Base-by-base conservation (phyloP, 306 rosid species). In the Herpetospermum pedunculosum region DNA sequence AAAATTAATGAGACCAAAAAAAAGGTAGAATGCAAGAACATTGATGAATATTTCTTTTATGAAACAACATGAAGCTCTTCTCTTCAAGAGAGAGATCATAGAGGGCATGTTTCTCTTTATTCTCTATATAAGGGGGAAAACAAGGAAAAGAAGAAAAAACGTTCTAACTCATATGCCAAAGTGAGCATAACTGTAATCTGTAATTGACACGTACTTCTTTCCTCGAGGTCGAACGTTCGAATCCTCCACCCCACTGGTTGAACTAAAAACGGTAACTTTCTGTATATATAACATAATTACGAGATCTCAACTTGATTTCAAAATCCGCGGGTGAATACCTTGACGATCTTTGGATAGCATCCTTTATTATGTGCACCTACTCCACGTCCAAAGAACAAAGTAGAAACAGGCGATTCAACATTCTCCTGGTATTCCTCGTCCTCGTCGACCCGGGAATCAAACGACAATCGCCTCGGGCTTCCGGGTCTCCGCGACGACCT, bases 301-400 rank as follows among this genome's bases (percentile, higher is more conserved):
- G 5, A 41, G 32, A 41, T 16, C 25, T 15, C 10, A n/a, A n/a
- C n/a, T n/a, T n/a, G n/a, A n/a, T n/a, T n/a, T n/a, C n/a, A n/a
- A n/a, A n/a, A n/a, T n/a, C n/a, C n/a, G n/a, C n/a, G n/a, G n/a
- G n/a, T n/a, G 52, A 88, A 46, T 46, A 80, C 80, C 88, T 83
- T 89, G 79, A 80, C 74, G 65, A 89, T 77, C 62, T 81, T 78
- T 5, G 91, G 81, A 55, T 68, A 88, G 23, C 80, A 75, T 69
- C 88, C 85, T 0, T 41, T 9, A 34, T 34, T 74, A 75, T 60
- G 81, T 25, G 2, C 63, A 18, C 54, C 54, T 21, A 19, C 6
- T 7, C 59, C 8, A 43, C 77, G 70, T 13, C 65, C 78, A 47
- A 76, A 77, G 64, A 72, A 58, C 43, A 73, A 34, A 38, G 76